Base-by-base conservation (phyloP, 306 rosid species). In the Prunus padus region DNA sequence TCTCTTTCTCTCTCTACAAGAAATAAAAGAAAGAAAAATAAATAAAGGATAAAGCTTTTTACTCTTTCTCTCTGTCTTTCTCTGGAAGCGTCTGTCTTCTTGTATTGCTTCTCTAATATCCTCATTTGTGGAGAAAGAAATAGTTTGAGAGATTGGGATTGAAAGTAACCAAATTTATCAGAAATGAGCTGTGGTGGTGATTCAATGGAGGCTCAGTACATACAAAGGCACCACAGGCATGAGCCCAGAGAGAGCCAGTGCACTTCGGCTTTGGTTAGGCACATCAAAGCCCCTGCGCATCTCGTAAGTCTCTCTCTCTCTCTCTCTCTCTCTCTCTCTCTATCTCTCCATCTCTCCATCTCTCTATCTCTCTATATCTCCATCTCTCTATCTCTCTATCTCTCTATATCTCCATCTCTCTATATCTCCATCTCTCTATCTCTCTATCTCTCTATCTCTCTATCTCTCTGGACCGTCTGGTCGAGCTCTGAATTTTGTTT, bases 151-250 rank as follows among this genome's bases (percentile, higher is more conserved):
- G 65, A 46, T 23, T 25, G 70, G 60, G 62, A 22, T 22, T 22
- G 18, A 28, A n/a, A 54, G 51, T 1, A 20, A 14, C 46, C 19
- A 18, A 78, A 60, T 33, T 70, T 20, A 0, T 50, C 28, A 28
- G 37, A 60, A 51, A 92, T 92, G 97, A 89, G 86, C 85, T 68
- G 81, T 70, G 87, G 67, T 69, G 92, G 78, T 64, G 71, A 85
- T 4, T 73, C 84, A 73, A 73, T 87, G 86, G 98, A 90, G 79
- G 65, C 86, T n/a, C 94, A 92, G 83, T 87, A 84, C 89, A 89
- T 96, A 81, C 84, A 87, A 51, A 90, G 90, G 78, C 96, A 96
- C 80, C 99, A 96, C 88, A 85, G 22, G 72, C 99, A 96, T 65
- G 89, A 89, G 13, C 86, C 88, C 31, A 84, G 83, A 71, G 91